Base-by-base conservation (phyloP, 2,329 filamentous ascomycete genomes). In the Tolypocladium nubicola region DNA sequence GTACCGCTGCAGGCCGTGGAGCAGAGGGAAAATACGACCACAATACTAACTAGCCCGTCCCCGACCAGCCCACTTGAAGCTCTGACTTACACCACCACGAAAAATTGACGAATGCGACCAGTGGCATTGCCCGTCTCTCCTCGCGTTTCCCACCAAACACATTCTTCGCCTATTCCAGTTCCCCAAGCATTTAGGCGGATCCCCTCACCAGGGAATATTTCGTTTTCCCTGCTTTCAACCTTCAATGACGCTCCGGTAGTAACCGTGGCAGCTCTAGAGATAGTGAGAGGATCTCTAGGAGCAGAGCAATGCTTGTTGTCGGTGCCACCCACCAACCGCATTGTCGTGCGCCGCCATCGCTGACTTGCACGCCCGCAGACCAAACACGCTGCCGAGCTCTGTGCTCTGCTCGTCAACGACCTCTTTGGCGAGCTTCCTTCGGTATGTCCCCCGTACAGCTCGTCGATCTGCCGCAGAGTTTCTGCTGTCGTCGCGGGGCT, bases 361-460 rank as follows among this genome's bases (percentile, higher is more conserved):
- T 68, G 58, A 70, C 63, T 57, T 49, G 53, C 56, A 26, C 53
- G 47, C 54, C 59, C n/a, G 23, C 61, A 87, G 84, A 84, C 83
- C 60, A 85, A 90, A 77, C 83, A 88, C 71, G 81, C 88, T 64
- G 85, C 88, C 68, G 90, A 97, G 82, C 89, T 97, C 69, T 96
- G 90, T 78, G 83, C 87, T 76, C 85, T 96, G 70, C 82, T 97
- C 61, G 87, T 97, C 62, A 86, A 91, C 69, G 91, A 97, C 70
- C 81, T 89, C 59, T 93, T 94, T 72, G 94, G 94, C 69, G 89
- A 96, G 75, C 84, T 97, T 59, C 90, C 91, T 61, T 90, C 90
- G 70, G 93, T 97, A 88, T 58, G 61, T 64, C 62, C 41, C 2
- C 30, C 19, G 10, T 35, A 9, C 30, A n/a, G 65, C 57, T 50